These are phyloP conservation scores for Lachnellula willkommii DNA, from an alignment of 2,329 filamentous ascomycete genomes.

Conservation along the genomic window DNA sequence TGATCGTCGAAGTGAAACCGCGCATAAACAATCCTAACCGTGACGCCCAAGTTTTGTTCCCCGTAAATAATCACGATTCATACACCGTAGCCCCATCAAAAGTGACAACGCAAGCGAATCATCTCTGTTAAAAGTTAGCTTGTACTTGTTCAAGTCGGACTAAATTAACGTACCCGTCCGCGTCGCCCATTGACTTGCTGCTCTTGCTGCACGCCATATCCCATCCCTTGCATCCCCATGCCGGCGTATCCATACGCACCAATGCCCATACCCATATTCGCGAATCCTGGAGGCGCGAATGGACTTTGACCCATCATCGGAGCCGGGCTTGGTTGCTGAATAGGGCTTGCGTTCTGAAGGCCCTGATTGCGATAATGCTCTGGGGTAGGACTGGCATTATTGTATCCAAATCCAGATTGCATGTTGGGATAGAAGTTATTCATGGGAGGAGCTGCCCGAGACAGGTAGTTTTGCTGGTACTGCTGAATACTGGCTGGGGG, in stretches of 20 bases:
- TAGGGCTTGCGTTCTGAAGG: conserved; percentile 47
- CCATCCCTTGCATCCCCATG: conserved; percentile 45
- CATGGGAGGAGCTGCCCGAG: conserved; percentile 47
- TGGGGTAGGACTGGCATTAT: conserved; percentile 41
- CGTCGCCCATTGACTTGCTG: conserved; percentile 52
- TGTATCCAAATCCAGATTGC: conserved; percentile 52
- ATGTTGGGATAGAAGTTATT: conserved; percentile 53
- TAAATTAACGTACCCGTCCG: conserved; percentile 45
- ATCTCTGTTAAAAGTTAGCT: conserved; percentile 15
- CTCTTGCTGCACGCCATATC: conserved; percentile 50
- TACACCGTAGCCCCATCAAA: not conserved
- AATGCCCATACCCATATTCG: conserved; percentile 41
- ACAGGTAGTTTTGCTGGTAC: conserved; percentile 55
- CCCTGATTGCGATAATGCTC: conserved; percentile 53
- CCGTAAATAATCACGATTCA: conserved; percentile 3
- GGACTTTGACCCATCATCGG: conserved; percentile 39
- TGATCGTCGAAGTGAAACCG: too few relatives aligned
- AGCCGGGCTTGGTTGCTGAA: conserved; percentile 34
- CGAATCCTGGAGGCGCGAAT: conserved; percentile 46
- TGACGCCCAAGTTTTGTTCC: too few relatives aligned
- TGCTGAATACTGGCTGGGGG: conserved; percentile 48
- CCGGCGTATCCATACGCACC: conserved; percentile 42
- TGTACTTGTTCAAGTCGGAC: not conserved
- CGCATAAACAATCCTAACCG: too few relatives aligned
- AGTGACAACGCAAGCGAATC: conserved; percentile 1